Conservation (phyloP, 805 yeast species). For the Saitoella complicata region DNA sequence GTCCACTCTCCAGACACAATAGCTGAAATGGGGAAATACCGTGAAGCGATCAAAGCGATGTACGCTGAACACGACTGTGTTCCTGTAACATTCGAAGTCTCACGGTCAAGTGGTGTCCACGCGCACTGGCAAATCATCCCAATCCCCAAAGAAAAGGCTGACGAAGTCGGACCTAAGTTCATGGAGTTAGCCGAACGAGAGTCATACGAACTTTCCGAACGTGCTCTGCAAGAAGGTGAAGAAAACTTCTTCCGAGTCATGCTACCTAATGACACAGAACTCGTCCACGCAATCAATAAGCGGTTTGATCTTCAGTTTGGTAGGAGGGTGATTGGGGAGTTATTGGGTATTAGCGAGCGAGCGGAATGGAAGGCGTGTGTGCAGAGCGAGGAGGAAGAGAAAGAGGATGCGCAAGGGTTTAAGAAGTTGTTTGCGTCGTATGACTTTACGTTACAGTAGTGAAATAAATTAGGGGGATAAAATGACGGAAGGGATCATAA, state of each 20-base stretch:
- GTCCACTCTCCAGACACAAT: conserved; percentile 17
- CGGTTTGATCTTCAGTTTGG: conserved; percentile 69
- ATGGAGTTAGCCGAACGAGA: conserved; percentile 11
- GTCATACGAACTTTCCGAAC: conserved; percentile 14
- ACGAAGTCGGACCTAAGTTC: conserved; percentile 28
- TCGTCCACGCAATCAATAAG: conserved; percentile 6
- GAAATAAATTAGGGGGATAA: background rate
- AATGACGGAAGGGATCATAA: too few species aligned
- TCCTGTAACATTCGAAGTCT: conserved; percentile 55
- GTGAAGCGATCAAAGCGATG: conserved; percentile 22
- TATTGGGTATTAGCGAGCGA: conserved; percentile 39
- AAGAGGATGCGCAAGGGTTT: conserved; percentile 44
- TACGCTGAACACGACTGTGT: conserved; percentile 29
- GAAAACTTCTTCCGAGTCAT: conserved; percentile 18
- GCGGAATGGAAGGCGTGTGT: conserved; percentile 68
- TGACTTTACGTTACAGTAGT: conserved; percentile 30
- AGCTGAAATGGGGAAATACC: conserved; percentile 24
- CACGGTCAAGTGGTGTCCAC: conserved; percentile 49
- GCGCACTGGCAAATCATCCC: conserved; percentile 67
- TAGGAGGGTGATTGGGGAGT: conserved; percentile 54
- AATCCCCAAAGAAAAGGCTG: conserved; percentile 30
- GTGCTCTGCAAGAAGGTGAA: conserved; percentile 16
- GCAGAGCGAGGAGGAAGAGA: conserved; percentile 49
- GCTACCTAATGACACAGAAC: conserved; percentile 9
- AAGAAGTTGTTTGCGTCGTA: conserved; percentile 36